These are phyloP conservation scores for Imleria badia DNA, from an alignment of 768 basidiomycete species.

Conservation along the genomic window DNA sequence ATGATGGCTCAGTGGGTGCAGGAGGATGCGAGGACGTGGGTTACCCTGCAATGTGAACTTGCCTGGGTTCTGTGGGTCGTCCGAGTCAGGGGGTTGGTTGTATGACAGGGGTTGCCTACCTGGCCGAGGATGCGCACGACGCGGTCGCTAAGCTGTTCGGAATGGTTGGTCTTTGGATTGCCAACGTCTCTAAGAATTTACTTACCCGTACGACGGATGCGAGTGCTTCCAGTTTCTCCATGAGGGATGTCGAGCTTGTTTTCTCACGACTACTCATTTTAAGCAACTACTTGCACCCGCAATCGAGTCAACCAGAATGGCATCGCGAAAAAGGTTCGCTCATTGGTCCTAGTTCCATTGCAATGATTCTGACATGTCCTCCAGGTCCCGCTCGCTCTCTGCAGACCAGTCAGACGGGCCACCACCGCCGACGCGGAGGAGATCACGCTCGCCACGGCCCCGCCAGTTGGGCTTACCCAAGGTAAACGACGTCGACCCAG, in stretches of 20 bases:
- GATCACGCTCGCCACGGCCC: constrained; percentile 40
- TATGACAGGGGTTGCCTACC: constrained; percentile 38
- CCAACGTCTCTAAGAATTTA: neutral
- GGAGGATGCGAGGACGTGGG: neutral
- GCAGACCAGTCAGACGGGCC: constrained; percentile 31
- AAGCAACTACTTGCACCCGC: constrained; percentile 32
- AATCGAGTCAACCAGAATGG: constrained; percentile 32
- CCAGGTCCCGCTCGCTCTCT: constrained; percentile 52
- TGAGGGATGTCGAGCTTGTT: constrained; percentile 18
- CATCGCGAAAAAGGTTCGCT: constrained; percentile 47
- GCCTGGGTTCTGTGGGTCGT: constrained; percentile 68
- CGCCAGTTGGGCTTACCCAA: constrained; percentile 42
- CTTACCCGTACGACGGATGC: constrained; percentile 55
- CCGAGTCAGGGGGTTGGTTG: neutral
- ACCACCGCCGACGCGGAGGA: constrained; percentile 43
- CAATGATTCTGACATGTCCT: neutral
- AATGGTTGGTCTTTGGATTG: neutral
- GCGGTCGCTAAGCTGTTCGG: constrained; percentile 59
- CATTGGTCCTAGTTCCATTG: neutral
- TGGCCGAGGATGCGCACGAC: constrained; percentile 74
- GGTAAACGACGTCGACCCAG: constrained; percentile 74
- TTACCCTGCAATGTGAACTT: constrained; percentile 85
- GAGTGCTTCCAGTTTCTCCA: constrained; percentile 54
- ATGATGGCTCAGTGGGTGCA: neutral
- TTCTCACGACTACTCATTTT: constrained; percentile 14